Evolutionary conservation across 1,139 yeast genomes (phyloP).

Genomic region (Yamadazyma siamensis): DNA sequence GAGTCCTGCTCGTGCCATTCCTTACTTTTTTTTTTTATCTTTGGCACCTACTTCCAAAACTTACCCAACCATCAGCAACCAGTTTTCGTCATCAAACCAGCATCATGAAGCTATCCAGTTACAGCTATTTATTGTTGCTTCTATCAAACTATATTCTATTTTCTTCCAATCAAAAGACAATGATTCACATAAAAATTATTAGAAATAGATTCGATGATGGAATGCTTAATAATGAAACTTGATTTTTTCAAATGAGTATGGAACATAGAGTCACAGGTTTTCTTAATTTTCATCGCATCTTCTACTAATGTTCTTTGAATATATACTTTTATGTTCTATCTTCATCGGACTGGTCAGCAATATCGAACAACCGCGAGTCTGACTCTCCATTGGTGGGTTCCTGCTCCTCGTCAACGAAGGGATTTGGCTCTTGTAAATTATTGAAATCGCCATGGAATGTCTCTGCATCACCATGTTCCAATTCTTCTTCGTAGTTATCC

Average conservation of each 20-base stretch:
- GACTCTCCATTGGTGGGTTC: conserved; percentile 14
- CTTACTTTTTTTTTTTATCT: conserved; percentile 9
- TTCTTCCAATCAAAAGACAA: too few species aligned
- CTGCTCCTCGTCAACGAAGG: conserved; percentile 11
- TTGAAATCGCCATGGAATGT: conserved; percentile 15
- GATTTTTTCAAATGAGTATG: too few species aligned
- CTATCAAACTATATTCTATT: too few species aligned
- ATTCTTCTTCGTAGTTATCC: conserved; percentile 49
- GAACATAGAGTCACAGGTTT: too few species aligned
- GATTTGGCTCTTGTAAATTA: conserved; percentile 8
- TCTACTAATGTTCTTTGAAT: background rate
- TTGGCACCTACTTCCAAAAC: too few species aligned
- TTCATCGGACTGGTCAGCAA: conserved; percentile 37
- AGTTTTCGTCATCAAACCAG: too few species aligned
- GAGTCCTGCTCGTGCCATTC: conserved; percentile 29
- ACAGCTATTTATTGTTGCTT: too few species aligned
- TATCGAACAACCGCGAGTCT: conserved; percentile 36
- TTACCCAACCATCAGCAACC: too few species aligned
- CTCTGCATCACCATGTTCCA: conserved; percentile 28
- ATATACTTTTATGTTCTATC: conserved; percentile 9
- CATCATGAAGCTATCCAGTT: too few species aligned
- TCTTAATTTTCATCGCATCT: background rate
- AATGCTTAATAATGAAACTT: too few species aligned
- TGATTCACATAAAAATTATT: too few species aligned
- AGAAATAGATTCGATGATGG: too few species aligned